These are phyloP conservation scores for Beauveria varroae DNA, from an alignment of 2,329 filamentous ascomycete genomes.

Conservation along the genomic window DNA sequence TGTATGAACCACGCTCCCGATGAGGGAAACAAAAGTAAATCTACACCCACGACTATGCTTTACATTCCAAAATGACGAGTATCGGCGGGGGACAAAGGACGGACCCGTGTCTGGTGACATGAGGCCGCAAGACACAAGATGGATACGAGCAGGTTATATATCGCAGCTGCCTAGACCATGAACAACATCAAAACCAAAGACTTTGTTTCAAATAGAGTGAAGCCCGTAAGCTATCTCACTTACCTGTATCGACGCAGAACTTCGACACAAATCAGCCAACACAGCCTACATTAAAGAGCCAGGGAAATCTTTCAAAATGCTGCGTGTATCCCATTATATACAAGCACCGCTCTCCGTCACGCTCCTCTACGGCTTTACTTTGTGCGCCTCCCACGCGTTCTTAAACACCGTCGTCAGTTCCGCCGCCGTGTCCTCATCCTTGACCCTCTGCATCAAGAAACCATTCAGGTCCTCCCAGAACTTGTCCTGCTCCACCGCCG, in stretches of 20 bases:
- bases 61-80: slow-evolving; percentile 1
- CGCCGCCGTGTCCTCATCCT: slow-evolving; percentile 59
- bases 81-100: neutral
- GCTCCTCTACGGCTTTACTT: slow-evolving; percentile 20
- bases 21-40: neutral
- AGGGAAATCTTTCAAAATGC: neutral
- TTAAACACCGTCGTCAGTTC: slow-evolving; percentile 62
- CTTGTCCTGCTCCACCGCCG: slow-evolving; percentile 51
- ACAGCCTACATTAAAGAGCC: neutral
- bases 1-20: neutral
- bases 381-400: slow-evolving; percentile 55
- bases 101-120: neutral
- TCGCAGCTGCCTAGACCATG: slow-evolving; percentile 7
- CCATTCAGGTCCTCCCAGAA: slow-evolving; percentile 85
- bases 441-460: slow-evolving; percentile 72
- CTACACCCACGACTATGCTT: neutral
- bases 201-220: neutral
- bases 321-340: neutral
- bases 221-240: neutral
- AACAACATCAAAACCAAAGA: neutral
- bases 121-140: neutral
- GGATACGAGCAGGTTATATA: slow-evolving; percentile 11
- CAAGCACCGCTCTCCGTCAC: neutral
- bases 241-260: neutral
- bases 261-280: neutral